These are phyloP conservation scores for Metarhizium anisopliae DNA, from an alignment of 2,329 filamentous ascomycete genomes.

Conservation along the genomic window DNA sequence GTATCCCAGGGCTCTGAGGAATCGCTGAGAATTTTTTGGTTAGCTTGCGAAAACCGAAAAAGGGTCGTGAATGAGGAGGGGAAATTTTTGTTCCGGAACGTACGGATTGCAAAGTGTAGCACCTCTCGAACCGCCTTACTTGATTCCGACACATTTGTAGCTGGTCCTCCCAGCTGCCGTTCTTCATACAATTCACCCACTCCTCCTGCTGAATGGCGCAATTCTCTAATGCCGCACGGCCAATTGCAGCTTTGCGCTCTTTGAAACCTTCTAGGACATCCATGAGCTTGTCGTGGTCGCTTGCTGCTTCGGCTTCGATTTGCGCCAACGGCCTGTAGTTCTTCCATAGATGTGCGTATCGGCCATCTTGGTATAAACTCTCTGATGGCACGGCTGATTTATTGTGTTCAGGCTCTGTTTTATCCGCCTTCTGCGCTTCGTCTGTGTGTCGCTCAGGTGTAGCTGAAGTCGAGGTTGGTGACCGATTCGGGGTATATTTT, in stretches of 20 bases:
- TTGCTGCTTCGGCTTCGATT: constrained; percentile 60
- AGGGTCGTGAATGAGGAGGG: not conserved
- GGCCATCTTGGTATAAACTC: constrained; percentile 50
- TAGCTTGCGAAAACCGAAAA: not conserved
- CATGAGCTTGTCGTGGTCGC: constrained; percentile 70
- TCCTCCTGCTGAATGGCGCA: constrained; percentile 81
- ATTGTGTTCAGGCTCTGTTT: constrained; percentile 8
- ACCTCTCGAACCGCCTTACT: constrained; percentile 70
- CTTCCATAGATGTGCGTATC: constrained; percentile 83
- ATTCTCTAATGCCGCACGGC: constrained; percentile 80
- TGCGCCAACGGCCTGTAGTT: constrained; percentile 68
- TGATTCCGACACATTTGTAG: constrained; percentile 76
- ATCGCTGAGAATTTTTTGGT: constrained; percentile 45
- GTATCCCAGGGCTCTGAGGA: constrained; percentile 86
- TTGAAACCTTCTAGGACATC: constrained; percentile 80
- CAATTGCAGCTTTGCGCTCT: constrained; percentile 68
- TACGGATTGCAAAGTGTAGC: constrained; percentile 81
- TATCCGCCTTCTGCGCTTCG: constrained; percentile 10
- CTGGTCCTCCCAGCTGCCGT: constrained; percentile 57
- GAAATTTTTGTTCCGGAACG: constrained; percentile 14
- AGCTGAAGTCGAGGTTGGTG: constrained; percentile 10
- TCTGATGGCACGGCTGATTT: constrained; percentile 32
- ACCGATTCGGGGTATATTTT: constrained; percentile 44
- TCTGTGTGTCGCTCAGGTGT: constrained; percentile 7
- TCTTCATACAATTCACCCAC: constrained; percentile 73